Evolutionary conservation across 768 basidiomycete genomes (phyloP).

Genomic region (Tephrocybe rancida): DNA sequence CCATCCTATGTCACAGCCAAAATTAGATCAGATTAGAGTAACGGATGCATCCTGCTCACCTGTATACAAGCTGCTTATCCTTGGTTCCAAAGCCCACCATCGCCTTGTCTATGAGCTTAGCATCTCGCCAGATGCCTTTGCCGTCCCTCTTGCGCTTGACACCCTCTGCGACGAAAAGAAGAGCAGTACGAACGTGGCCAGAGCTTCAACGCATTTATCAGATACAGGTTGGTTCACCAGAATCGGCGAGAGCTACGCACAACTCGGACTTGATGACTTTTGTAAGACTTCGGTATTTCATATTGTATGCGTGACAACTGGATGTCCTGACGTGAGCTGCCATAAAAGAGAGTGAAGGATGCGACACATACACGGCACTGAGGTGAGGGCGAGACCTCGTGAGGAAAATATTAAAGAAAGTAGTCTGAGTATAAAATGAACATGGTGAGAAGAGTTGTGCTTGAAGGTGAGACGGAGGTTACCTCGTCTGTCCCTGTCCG

Average conservation of each 20-base stretch:
- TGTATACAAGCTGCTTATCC: constrained; percentile 43
- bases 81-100: constrained; percentile 58
- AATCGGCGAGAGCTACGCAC: constrained; percentile 20
- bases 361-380: constrained; percentile 31
- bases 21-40: not conserved
- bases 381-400: constrained; percentile 51
- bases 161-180: constrained; percentile 51
- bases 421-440: constrained; percentile 18
- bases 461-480: not conserved
- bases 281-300: constrained; percentile 36
- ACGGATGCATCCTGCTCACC: constrained; percentile 17
- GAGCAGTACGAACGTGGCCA: constrained; percentile 44
- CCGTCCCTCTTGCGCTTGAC: constrained; percentile 48
- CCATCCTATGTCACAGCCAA: constrained; percentile 29
- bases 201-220: constrained; percentile 22
- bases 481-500: constrained; percentile 44
- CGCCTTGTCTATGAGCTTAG: constrained; percentile 49
- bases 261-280: constrained; percentile 42
- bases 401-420: constrained; percentile 49
- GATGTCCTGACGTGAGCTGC: not conserved
- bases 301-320: constrained; percentile 31
- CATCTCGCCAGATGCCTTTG: constrained; percentile 52
- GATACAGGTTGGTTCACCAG: not conserved
- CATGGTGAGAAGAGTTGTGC: not conserved
- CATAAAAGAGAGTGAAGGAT: constrained; percentile 11